Base-by-base conservation (phyloP, 805 yeast genomes). In the Phaffomyces antillensis region DNA sequence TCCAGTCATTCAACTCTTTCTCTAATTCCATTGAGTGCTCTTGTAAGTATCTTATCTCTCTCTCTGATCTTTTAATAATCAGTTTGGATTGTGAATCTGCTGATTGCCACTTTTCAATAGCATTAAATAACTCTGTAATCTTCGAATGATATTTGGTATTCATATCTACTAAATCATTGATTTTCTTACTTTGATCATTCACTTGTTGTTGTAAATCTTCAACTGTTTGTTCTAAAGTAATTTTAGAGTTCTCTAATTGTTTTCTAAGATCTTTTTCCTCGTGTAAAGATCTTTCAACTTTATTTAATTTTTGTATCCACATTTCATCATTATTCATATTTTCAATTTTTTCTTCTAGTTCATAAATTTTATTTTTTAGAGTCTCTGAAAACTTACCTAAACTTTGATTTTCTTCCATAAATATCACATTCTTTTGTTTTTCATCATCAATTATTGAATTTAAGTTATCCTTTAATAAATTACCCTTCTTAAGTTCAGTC, bases 401-500 rank as follows among this genome's bases (percentile, higher is more conserved):
- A 2, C 83, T 74, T 54, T 79, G 80, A 54, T 81, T 83, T 56
- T 85, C 93, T 60, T 85, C 87, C 23, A 69, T 64, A 5, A 80
- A 61, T 41, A 79, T 77, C 45, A 81, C 65, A 35, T 75, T 72
- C 39, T 78, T 78, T 38, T 75, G 74, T 47, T 79, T 74, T 44
- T 73, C 66, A 13, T 59, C 59, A 37, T 67, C 71, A 45, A 60
- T 53, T 16, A 50, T 25, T 3, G 52, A 45, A 20, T 52, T 56
- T 43, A 65, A 53, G 6, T 56, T 52, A 6, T 60, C 52, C 17
- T 62, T 46, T 17, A 52, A 43, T 4, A 40, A 25, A 39, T 59
- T 56, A 17, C 52, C 48, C 9, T 47, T 53, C 16, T 49, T 52
- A n/a, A 67, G 48, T 25, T 63, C 65, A 3, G 49, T 37, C 44